These are phyloP conservation scores for Fusarium concolor DNA, from an alignment of 2,329 filamentous ascomycete species.

Conservation along the genomic window DNA sequence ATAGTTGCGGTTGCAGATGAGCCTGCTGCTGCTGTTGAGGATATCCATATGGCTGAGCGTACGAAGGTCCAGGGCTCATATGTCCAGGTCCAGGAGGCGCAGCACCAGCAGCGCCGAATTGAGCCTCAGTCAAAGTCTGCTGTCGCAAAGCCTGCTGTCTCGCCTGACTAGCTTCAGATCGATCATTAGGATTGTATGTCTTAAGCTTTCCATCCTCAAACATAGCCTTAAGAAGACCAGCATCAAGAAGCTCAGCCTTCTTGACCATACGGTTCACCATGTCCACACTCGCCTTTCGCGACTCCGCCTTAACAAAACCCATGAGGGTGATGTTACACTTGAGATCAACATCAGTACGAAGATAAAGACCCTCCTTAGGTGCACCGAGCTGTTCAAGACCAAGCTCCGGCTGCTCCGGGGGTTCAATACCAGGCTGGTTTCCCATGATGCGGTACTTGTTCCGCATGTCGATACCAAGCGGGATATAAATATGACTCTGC, in stretches of 20 bases:
- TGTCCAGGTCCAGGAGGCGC: slow-evolving; percentile 3
- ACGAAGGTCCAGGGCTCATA: slow-evolving; percentile 36
- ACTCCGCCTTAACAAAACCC: slow-evolving; percentile 73
- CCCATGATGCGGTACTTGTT: slow-evolving; percentile 76
- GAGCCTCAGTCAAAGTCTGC: slow-evolving; percentile 38
- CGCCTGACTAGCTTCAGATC: slow-evolving; percentile 49
- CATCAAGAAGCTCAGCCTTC: slow-evolving; percentile 76
- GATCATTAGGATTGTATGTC: slow-evolving; percentile 67
- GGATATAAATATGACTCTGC: slow-evolving; percentile 78
- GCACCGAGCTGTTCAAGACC: slow-evolving; percentile 68
- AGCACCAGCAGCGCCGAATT: background rate
- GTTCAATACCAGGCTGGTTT: slow-evolving; percentile 74
- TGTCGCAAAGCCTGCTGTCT: slow-evolving; percentile 53
- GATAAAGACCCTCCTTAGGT: slow-evolving; percentile 73
- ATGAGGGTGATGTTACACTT: slow-evolving; percentile 75
- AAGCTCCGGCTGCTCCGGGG: slow-evolving; percentile 70
- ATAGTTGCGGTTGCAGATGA: slow-evolving; percentile 41
- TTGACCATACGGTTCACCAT: slow-evolving; percentile 77
- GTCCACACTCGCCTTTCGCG: slow-evolving; percentile 73
- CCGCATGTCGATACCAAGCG: slow-evolving; percentile 73
- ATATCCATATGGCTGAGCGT: slow-evolving; percentile 42
- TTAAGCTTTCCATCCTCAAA: slow-evolving; percentile 72
- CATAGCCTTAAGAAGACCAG: slow-evolving; percentile 74
- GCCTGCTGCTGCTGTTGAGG: slow-evolving; percentile 24
- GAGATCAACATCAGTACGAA: slow-evolving; percentile 78